These are phyloP conservation scores for Penicillium maclennaniae DNA, from an alignment of 495 filamentous ascomycete genomes.

Conservation along the genomic window DNA sequence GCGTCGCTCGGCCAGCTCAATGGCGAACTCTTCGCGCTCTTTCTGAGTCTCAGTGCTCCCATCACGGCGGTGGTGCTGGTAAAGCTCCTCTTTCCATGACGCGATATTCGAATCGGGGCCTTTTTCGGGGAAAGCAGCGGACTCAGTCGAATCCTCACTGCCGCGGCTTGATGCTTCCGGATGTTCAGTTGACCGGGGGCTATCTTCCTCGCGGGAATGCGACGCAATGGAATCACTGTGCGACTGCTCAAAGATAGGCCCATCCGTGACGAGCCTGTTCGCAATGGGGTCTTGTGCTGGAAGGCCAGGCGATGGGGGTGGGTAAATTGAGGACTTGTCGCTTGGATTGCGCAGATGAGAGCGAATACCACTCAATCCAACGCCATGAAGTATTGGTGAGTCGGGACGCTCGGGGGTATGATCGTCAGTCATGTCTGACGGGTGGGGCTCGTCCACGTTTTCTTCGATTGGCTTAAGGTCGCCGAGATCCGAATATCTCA, in stretches of 20 bases:
- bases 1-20: slow-evolving; percentile 72
- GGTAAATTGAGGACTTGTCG: slow-evolving; percentile 73
- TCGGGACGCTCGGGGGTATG: slow-evolving; percentile 49
- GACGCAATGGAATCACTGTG: neutral
- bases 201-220: neutral
- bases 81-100: slow-evolving; percentile 34
- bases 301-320: slow-evolving; percentile 40
- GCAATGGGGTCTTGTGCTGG: slow-evolving; percentile 10
- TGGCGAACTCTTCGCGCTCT: slow-evolving; percentile 74
- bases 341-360: slow-evolving; percentile 84
- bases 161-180: slow-evolving; percentile 4
- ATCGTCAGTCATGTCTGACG: slow-evolving; percentile 4
- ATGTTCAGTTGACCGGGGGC: slow-evolving; percentile 2
- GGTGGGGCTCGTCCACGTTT: slow-evolving; percentile 13
- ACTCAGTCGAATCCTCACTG: slow-evolving; percentile 17
- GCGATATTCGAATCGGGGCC: slow-evolving; percentile 25
- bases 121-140: slow-evolving; percentile 1
- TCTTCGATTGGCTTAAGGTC: slow-evolving; percentile 46
- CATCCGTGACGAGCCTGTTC: neutral
- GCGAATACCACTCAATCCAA: slow-evolving; percentile 62
- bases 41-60: slow-evolving; percentile 58
- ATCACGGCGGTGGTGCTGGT: slow-evolving; percentile 44
- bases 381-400: slow-evolving; percentile 73
- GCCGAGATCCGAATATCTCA: slow-evolving; percentile 39
- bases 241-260: neutral